Percentiles rank a stretch among this genome's conserved stretches.
These are phyloP conservation scores for Euryodendron excelsum DNA, from an alignment of 148 eudicot genomes.

Conservation along the genomic window DNA sequence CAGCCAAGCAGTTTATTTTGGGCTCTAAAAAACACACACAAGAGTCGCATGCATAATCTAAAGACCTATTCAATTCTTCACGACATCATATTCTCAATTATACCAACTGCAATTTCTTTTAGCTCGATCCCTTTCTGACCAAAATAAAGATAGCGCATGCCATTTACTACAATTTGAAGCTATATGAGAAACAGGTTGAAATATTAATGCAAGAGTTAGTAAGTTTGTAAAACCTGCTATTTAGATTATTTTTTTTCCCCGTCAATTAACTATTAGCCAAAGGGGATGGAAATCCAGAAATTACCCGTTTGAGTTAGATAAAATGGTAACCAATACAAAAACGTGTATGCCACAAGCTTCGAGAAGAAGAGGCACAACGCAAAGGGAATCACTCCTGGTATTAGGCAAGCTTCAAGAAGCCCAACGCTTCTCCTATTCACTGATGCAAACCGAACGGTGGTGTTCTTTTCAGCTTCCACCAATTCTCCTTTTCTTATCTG, in stretches of 20 bases:
- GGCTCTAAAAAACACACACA: background rate
- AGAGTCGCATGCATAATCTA: background rate
- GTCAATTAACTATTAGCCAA: slow-evolving; percentile 1
- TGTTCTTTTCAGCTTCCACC: slow-evolving; percentile 6
- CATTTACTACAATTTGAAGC: background rate
- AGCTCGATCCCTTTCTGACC: background rate
- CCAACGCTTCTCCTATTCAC: slow-evolving; percentile 60
- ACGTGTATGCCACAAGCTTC: slow-evolving; percentile 97
- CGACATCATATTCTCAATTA: background rate
- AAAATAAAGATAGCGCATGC: background rate
- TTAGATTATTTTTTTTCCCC: background rate
- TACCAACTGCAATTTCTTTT: background rate
- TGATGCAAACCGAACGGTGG: slow-evolving; percentile 23
- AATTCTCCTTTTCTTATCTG: slow-evolving; percentile 28
- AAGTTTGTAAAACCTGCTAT: background rate
- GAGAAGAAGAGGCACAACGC: slow-evolving; percentile 94
- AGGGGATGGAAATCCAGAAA: slow-evolving; percentile 1
- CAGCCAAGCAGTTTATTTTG: background rate
- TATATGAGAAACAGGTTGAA: background rate
- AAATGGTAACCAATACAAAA: slow-evolving; percentile 91
- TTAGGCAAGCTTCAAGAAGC: slow-evolving; percentile 71
- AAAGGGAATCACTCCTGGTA: slow-evolving; percentile 96
- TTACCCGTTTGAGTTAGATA: slow-evolving; percentile 94
- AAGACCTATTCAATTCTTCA: background rate
- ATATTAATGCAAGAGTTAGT: background rate